Base-by-base conservation (phyloP, 2,329 filamentous ascomycete genomes). In the Aspergillus ochraceus region DNA sequence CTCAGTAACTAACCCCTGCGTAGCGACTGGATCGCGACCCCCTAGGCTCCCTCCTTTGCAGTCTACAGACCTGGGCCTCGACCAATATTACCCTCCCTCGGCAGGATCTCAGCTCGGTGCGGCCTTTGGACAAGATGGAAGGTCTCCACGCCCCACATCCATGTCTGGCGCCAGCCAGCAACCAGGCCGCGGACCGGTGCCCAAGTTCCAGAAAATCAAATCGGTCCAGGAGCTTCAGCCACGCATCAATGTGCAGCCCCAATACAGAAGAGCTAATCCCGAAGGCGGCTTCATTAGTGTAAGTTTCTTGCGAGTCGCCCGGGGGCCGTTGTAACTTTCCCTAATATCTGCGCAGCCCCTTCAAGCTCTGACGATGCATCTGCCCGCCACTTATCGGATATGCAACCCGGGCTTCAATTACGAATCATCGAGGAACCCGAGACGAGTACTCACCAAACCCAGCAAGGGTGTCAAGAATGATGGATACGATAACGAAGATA, bases 381-480 rank as follows among this genome's bases (percentile, higher is more conserved):
- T 99, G 20, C 94, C 95, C 17, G 90, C 93, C 5, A 98, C 95
- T 2, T 99, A 99, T 80, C 90, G 95, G 69, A 98, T 99, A 76
- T 99, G 95, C 82, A 99, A 99, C 74, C 93, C 93, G 3, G 88
- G 86, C 70, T 99, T 99, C 84, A 97, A 99, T 80, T 99, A 99
- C 79, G 95, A 99, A 75, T 97, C 95, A 17, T 97, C 95, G 56
- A 87, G 95, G 66, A 99, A 99, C 73, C 95, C 95, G 45, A 90
- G 95, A 63, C 87, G 95, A 75, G 95, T 99, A 53, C 84, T 99
- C 66, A 99, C 95, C 17, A 99, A 99, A 77, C 95, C 95, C 8
- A 98, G 95, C 84, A 99, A 99, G 79, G 95, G 95, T 14, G 87
- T 91, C 63, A 99, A 99, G 84, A 99, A 99, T 72, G 95, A 99